Conservation (phyloP, 179 eudicot genomes). For the Amaranthus tricolor region DNA sequence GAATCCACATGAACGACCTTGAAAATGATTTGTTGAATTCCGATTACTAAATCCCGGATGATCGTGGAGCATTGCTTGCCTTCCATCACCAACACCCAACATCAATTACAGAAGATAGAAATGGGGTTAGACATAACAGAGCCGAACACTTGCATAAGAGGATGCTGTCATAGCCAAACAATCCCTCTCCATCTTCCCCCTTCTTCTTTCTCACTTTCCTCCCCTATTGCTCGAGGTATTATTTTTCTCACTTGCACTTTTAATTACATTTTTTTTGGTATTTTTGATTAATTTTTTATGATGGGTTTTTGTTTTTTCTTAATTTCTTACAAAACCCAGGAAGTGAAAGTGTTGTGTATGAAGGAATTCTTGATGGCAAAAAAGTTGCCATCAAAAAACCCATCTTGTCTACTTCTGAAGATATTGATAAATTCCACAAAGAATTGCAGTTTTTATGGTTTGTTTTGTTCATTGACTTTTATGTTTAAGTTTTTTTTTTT, state of each 20-base stretch:
- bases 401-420: constrained; percentile 79
- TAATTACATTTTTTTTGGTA: too few species aligned
- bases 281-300: constrained; percentile 1
- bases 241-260: background rate
- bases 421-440: constrained; percentile 75
- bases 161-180: constrained; percentile 76
- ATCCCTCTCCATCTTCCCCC: constrained; percentile 85
- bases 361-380: constrained; percentile 60
- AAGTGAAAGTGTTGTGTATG: constrained; percentile 86
- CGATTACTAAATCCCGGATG: too few species aligned
- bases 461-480: constrained; percentile 3
- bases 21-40: too few species aligned
- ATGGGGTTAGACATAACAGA: constrained; percentile 51
- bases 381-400: constrained; percentile 88
- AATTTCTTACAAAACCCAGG: constrained; percentile 37
- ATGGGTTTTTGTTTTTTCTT: background rate
- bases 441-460: constrained; percentile 86
- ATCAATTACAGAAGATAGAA: too few species aligned
- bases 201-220: constrained; percentile 55
- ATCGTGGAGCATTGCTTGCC: too few species aligned
- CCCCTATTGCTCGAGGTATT: constrained; percentile 84
- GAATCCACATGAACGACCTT: too few species aligned
- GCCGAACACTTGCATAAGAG: constrained; percentile 85
- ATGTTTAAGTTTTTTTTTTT: background rate
- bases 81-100: too few species aligned